phyloP scores from a whole-genome alignment of 1,139 yeast species.

The Hyphopichia wangnamkhiaoensis region DNA sequence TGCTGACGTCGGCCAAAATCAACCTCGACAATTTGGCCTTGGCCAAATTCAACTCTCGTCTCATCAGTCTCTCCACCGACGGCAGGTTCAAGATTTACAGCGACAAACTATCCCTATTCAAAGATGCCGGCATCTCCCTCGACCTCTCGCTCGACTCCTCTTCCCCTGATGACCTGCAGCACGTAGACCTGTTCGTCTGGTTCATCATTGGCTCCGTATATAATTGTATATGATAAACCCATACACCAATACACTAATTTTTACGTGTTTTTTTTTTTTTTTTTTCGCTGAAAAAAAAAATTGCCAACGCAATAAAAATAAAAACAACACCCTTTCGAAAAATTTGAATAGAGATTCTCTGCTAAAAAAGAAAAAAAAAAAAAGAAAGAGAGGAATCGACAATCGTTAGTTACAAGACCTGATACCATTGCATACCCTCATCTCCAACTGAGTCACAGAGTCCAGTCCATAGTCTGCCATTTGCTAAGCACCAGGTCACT shows the following conservation, averaged over 20 bases:
- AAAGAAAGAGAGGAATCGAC: too few relatives aligned
- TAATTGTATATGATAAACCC: neutral
- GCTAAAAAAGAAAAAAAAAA: too few relatives aligned
- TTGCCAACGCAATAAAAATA: too few relatives aligned
- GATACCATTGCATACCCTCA: too few relatives aligned
- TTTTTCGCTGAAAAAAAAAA: neutral
- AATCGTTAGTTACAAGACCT: too few relatives aligned
- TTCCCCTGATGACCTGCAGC: too few relatives aligned
- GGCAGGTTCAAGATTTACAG: slow-evolving; percentile 21
- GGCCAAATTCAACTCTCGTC: slow-evolving; percentile 19
- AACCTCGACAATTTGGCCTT: slow-evolving; percentile 22
- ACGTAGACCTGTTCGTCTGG: neutral
- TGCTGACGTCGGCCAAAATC: slow-evolving; percentile 10
- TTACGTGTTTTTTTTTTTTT: slow-evolving; percentile 1
- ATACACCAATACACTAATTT: neutral
- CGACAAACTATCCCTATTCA: slow-evolving; percentile 10
- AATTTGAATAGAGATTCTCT: too few relatives aligned
- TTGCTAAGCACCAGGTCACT: too few relatives aligned
- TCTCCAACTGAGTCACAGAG: too few relatives aligned
- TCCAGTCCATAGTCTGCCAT: too few relatives aligned
- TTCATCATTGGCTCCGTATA: neutral
- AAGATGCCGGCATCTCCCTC: slow-evolving; percentile 7
- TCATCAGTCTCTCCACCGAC: slow-evolving; percentile 22
- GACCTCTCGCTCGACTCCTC: too few relatives aligned
- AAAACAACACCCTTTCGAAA: too few relatives aligned